Conservation (phyloP, 257 asterid species). For the Plectranthus barbatus region DNA sequence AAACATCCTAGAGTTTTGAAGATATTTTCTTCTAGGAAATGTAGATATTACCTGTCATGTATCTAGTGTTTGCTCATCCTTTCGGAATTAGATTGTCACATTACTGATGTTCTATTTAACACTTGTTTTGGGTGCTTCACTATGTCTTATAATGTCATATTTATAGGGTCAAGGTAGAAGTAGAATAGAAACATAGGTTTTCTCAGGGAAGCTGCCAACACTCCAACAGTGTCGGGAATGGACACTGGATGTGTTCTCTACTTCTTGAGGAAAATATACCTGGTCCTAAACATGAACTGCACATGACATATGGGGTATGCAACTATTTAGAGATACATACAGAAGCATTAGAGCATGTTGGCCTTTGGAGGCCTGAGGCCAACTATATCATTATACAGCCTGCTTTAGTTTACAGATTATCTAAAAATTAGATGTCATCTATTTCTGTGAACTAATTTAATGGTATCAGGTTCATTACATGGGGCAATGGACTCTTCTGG, state of each 20-base stretch:
- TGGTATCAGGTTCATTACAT: neutral
- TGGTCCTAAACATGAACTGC: neutral
- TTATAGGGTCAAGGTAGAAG: neutral
- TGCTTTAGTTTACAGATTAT: too few relatives aligned
- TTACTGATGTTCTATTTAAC: neutral
- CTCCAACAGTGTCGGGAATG: neutral
- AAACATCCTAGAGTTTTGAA: neutral
- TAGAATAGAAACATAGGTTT: neutral
- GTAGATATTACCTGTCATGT: neutral
- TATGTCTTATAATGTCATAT: too few relatives aligned
- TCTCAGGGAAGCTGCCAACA: too few relatives aligned
- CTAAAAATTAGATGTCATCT: neutral
- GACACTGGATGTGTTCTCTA: neutral
- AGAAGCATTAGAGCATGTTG: too few relatives aligned
- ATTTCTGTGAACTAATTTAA: neutral
- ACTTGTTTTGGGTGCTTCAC: neutral
- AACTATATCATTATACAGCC: too few relatives aligned
- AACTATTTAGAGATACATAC: too few relatives aligned
- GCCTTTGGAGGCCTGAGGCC: too few relatives aligned
- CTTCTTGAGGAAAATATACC: neutral
- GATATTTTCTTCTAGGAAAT: neutral
- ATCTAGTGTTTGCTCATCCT: neutral
- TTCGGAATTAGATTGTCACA: neutral
- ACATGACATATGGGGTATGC: neutral
- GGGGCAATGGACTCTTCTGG: neutral